Evolutionary conservation across 176 grass and related monocot species (phyloP).

Genomic region (Aegilops bicornis): DNA sequence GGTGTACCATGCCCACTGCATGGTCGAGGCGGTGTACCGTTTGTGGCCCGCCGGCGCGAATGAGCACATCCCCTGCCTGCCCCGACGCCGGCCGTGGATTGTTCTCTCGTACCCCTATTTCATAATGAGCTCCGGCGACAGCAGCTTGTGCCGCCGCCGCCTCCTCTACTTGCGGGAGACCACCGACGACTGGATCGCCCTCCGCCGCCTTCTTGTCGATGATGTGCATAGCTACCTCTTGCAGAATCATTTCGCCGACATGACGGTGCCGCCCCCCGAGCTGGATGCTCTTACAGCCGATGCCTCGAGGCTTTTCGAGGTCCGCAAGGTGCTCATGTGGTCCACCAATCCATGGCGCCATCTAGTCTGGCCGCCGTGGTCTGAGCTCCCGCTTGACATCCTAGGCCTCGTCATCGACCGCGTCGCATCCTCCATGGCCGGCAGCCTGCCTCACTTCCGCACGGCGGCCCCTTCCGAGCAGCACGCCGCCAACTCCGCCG

Average conservation of each 20-base stretch:
- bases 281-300: not conserved
- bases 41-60: too few relatives aligned
- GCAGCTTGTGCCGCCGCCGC: not conserved
- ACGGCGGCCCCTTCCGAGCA: too few relatives aligned
- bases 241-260: not conserved
- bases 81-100: too few relatives aligned
- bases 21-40: too few relatives aligned
- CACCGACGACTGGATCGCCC: not conserved
- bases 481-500: too few relatives aligned
- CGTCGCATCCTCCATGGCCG: not conserved
- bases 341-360: not conserved
- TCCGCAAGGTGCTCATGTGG: not conserved
- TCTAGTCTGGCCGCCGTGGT: not conserved
- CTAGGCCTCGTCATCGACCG: not conserved
- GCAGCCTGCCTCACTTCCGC: too few relatives aligned
- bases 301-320: not conserved
- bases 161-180: not conserved
- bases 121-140: not conserved
- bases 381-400: not conserved
- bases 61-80: too few relatives aligned
- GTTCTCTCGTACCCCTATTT: not conserved
- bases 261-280: not conserved
- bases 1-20: too few relatives aligned
- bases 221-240: not conserved
- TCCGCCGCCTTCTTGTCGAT: not conserved